Conservation (phyloP, 177 flowering plant species). For the Vitis hybrid region DNA sequence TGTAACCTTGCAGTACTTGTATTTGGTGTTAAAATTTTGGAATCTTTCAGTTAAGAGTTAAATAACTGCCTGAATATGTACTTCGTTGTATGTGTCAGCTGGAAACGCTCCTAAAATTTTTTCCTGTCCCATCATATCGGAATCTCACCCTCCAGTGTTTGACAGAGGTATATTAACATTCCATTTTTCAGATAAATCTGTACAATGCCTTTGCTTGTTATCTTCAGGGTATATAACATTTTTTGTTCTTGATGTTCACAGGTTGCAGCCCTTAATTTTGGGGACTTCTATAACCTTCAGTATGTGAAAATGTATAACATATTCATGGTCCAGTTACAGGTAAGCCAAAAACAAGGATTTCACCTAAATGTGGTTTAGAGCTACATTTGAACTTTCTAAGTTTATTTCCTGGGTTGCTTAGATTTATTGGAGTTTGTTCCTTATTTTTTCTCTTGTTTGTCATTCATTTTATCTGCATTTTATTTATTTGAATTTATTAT, state of each 20-base stretch:
- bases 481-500: neutral
- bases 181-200: neutral
- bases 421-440: neutral
- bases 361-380: neutral
- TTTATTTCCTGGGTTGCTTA: neutral
- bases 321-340: constrained; percentile 95
- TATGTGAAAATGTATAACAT: constrained; percentile 78
- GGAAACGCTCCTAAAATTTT: constrained; percentile 85
- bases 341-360: constrained; percentile 14
- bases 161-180: constrained; percentile 64
- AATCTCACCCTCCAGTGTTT: constrained; percentile 93
- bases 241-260: constrained; percentile 22
- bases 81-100: constrained; percentile 39
- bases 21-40: neutral
- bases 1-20: neutral
- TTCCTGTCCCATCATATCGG: constrained; percentile 76
- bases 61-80: too few relatives aligned
- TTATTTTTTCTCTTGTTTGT: neutral
- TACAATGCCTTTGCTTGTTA: neutral
- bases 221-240: neutral
- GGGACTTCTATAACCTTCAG: constrained; percentile 78
- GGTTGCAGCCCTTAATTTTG: constrained; percentile 93
- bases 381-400: too few relatives aligned
- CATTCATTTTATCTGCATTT: neutral
- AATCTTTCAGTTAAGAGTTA: too few relatives aligned